phyloP scores from a whole-genome alignment of 768 basidiomycete species.

The Rhodotorula kratochvilovae region DNA sequence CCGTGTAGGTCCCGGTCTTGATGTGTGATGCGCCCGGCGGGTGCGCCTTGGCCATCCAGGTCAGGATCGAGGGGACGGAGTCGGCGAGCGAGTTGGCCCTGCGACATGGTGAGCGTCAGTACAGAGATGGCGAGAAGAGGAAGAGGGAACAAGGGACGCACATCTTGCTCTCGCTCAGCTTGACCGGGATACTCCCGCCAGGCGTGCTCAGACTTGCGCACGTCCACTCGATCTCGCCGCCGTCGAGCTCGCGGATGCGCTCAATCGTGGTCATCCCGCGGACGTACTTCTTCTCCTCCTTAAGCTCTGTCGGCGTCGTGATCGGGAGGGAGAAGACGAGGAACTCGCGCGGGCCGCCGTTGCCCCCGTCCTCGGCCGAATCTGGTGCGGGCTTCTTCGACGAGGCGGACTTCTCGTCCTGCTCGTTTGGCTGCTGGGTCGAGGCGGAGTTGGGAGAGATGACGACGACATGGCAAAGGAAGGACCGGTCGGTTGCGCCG shows the following conservation, averaged over 20 bases:
- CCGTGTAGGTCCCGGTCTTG: slow-evolving; percentile 11
- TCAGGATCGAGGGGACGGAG: slow-evolving; percentile 17
- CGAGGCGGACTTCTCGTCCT: neutral
- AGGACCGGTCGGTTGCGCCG: slow-evolving; percentile 30
- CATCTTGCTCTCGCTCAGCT: slow-evolving; percentile 32
- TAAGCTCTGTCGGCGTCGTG: neutral
- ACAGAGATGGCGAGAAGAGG: neutral
- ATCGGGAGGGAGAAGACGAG: slow-evolving; percentile 30
- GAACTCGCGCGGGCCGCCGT: slow-evolving; percentile 15
- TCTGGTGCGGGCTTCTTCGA: neutral
- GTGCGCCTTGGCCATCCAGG: slow-evolving; percentile 22
- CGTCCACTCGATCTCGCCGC: slow-evolving; percentile 26
- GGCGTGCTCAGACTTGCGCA: slow-evolving; percentile 35
- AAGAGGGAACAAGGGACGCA: neutral
- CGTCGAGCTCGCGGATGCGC: slow-evolving; percentile 20
- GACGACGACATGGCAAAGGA: slow-evolving; percentile 17
- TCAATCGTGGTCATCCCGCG: slow-evolving; percentile 25
- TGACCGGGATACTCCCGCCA: slow-evolving; percentile 33
- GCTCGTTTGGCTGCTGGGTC: neutral
- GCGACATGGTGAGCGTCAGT: too few species aligned
- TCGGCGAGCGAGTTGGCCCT: slow-evolving; percentile 33
- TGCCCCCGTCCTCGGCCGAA: neutral
- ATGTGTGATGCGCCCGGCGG: slow-evolving; percentile 7
- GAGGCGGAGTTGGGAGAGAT: neutral
- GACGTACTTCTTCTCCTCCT: slow-evolving; percentile 31